phyloP scores from a whole-genome alignment of 768 basidiomycete species.

The Russula sp. region DNA sequence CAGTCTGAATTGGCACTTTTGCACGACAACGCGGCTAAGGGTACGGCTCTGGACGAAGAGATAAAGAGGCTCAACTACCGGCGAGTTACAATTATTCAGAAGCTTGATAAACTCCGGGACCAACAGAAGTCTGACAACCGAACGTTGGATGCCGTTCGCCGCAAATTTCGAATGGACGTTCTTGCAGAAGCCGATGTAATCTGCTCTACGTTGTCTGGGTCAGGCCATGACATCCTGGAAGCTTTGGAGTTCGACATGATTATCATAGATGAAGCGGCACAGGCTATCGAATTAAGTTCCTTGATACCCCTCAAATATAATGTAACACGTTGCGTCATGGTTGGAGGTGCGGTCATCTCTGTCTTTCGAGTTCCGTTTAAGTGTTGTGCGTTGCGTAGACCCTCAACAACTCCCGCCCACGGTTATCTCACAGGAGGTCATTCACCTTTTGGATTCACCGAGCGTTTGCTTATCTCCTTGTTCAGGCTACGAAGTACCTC shows the following conservation, averaged over 20 bases:
- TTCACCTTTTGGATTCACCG: constrained; percentile 18
- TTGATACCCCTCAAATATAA: constrained; percentile 91
- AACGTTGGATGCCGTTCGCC: constrained; percentile 72
- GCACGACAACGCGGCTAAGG: constrained; percentile 50
- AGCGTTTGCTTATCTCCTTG: not conserved
- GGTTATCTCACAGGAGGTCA: constrained; percentile 58
- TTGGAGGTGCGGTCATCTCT: constrained; percentile 54
- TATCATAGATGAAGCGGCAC: constrained; percentile 97
- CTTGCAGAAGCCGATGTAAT: constrained; percentile 87
- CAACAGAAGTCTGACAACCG: constrained; percentile 74
- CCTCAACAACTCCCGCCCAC: constrained; percentile 97
- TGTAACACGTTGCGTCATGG: constrained; percentile 80
- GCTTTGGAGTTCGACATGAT: constrained; percentile 88
- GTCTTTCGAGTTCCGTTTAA: not conserved
- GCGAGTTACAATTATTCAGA: constrained; percentile 54
- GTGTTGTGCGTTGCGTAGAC: constrained; percentile 39
- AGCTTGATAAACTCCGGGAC: constrained; percentile 74
- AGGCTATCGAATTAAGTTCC: constrained; percentile 91
- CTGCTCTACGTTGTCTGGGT: constrained; percentile 87
- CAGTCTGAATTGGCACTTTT: constrained; percentile 48
- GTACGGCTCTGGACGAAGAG: constrained; percentile 58
- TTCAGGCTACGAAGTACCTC: constrained; percentile 54
- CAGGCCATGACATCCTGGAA: constrained; percentile 83
- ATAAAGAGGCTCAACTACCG: constrained; percentile 57
- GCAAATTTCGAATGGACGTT: constrained; percentile 68